These are phyloP conservation scores for Pythium aquatile DNA, from an alignment of 352 stramenopile species.

Conservation along the genomic window DNA sequence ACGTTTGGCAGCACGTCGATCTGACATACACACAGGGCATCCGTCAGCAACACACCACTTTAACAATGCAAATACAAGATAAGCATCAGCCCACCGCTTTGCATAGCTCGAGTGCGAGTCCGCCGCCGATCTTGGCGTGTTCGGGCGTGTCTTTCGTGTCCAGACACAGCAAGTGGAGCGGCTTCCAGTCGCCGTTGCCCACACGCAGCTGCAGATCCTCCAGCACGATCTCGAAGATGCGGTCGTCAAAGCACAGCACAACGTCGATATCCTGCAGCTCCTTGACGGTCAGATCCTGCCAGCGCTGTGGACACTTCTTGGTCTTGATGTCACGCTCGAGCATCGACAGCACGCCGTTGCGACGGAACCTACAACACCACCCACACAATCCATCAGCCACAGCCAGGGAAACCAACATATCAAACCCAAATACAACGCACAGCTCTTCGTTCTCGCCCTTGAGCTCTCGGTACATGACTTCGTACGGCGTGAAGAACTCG, in stretches of 20 bases:
- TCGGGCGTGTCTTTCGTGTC: constrained; percentile 88
- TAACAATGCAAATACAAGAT: background rate
- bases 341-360: constrained; percentile 85
- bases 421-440: constrained; percentile 24
- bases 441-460: constrained; percentile 75
- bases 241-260: constrained; percentile 89
- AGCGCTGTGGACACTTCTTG: constrained; percentile 82
- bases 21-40: constrained; percentile 25
- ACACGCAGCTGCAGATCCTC: constrained; percentile 73
- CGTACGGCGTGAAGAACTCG: constrained; percentile 87
- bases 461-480: constrained; percentile 84
- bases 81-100: constrained; percentile 37
- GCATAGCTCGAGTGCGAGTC: constrained; percentile 75
- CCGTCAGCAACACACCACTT: background rate
- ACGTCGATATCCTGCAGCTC: constrained; percentile 81
- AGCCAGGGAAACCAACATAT: background rate
- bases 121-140: constrained; percentile 81
- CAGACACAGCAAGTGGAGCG: constrained; percentile 83
- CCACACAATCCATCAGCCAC: background rate
- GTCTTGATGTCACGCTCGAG: constrained; percentile 86
- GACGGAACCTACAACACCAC: constrained; percentile 49
- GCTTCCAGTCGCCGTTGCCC: constrained; percentile 47
- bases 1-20: constrained; percentile 51
- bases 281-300: constrained; percentile 74
- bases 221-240: constrained; percentile 87